Conservation (phyloP, 108 stramenopile genomes). For the Epithemia pelagica region DNA sequence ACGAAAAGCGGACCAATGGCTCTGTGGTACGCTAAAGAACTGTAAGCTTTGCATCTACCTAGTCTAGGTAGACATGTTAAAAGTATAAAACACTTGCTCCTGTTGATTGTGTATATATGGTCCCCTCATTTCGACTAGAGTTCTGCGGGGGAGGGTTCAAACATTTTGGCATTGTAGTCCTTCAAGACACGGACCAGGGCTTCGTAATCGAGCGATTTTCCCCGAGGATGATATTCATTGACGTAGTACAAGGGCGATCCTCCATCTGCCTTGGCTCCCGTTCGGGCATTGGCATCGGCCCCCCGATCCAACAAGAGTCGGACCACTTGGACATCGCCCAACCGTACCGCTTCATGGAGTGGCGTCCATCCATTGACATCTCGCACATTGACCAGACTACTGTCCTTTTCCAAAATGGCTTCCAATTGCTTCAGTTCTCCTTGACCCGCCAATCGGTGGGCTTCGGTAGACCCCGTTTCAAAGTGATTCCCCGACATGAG, state of each 20-base stretch:
- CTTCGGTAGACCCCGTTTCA: slow-evolving; percentile 41
- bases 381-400: slow-evolving; percentile 22
- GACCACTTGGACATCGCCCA: slow-evolving; percentile 30
- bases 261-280: slow-evolving; percentile 18
- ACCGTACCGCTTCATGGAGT: slow-evolving; percentile 30
- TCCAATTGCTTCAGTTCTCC: slow-evolving; percentile 24
- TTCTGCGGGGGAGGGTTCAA: background rate
- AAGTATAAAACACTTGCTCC: too few relatives aligned
- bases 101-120: too few relatives aligned
- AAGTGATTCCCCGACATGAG: background rate
- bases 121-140: too few relatives aligned
- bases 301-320: slow-evolving; percentile 35
- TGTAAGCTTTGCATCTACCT: too few relatives aligned
- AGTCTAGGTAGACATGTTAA: too few relatives aligned
- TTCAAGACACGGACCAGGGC: background rate
- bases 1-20: too few relatives aligned
- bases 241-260: slow-evolving; percentile 23
- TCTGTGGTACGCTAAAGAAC: too few relatives aligned
- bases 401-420: slow-evolving; percentile 15
- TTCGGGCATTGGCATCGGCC: slow-evolving; percentile 34
- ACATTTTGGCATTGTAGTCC: background rate
- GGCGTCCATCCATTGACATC: slow-evolving; percentile 54
- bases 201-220: background rate
- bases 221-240: background rate
- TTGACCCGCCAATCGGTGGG: slow-evolving; percentile 33